Conservation (phyloP, 768 basidiomycete species). For the Melanogaster broomeanus region DNA sequence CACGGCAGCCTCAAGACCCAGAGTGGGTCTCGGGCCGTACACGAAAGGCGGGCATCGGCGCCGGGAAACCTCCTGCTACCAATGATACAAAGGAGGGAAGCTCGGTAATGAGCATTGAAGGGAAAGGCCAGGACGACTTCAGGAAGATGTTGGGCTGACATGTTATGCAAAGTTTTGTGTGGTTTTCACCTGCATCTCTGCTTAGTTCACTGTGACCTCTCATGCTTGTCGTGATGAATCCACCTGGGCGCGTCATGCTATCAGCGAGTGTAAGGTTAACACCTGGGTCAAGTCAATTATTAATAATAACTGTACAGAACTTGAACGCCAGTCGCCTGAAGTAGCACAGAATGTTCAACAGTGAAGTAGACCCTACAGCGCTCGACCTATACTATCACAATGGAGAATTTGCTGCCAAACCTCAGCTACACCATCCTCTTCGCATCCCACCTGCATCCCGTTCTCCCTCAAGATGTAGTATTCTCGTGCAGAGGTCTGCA, state of each 20-base stretch:
- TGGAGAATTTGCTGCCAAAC: slow-evolving; percentile 64
- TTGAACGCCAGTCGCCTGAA: no score
- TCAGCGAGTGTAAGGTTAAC: no score
- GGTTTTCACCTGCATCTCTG: no score
- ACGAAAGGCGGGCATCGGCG: slow-evolving; percentile 39
- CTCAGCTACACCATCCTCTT: slow-evolving; percentile 67
- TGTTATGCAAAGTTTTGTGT: background rate
- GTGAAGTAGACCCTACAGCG: background rate
- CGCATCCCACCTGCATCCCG: slow-evolving; percentile 74
- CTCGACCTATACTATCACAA: slow-evolving; percentile 38
- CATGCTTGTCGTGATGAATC: background rate
- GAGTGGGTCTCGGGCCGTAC: slow-evolving; percentile 69
- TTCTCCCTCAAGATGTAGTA: slow-evolving; percentile 74
- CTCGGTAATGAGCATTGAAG: slow-evolving; percentile 7
- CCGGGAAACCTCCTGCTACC: slow-evolving; percentile 13
- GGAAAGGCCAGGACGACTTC: slow-evolving; percentile 75
- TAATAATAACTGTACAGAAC: no score
- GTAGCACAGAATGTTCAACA: no score
- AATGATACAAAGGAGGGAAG: slow-evolving; percentile 9
- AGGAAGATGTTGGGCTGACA: slow-evolving; percentile 65
- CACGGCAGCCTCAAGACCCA: slow-evolving; percentile 61
- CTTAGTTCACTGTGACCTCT: background rate
- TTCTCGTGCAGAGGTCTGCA: slow-evolving; percentile 70
- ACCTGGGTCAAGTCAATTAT: no score
- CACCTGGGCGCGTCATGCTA: no score